Base-by-base conservation (phyloP, 768 basidiomycete genomes). In the Mrakia gelida region DNA sequence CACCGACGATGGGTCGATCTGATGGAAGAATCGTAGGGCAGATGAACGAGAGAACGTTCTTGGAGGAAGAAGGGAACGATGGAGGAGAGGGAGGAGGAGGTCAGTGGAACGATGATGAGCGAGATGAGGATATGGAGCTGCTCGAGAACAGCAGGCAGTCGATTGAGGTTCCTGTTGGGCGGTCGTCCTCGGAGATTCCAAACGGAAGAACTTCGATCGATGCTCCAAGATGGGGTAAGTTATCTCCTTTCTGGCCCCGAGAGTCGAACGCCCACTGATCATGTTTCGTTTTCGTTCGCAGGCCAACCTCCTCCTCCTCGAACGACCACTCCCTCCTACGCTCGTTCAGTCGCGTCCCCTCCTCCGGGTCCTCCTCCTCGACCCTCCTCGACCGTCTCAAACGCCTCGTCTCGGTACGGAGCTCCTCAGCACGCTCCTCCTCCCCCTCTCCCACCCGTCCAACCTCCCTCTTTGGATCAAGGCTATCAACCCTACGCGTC, bases 291-390 rank as follows among this genome's bases (percentile, higher is more conserved):
- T 0, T 30, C 15, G 5, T 26, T 34, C 28, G 18, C 21, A 67
- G 65, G 67, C 41, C 67, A 70, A 70, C 38, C 34, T n/a, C 67
- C 67, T 70, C 67, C 67, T 41, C 67, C 67, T 41, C 67, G 67
- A 6, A 41, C 71, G 23, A 72, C 49, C 0, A 72, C 49, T 11
- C 45, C 71, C n/a, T 72, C 52, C 26, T 32, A 72, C 38, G 4
- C 41, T 49, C 38, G 61, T 13, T 75, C 74, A 13, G n/a, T 75
- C 34, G 74, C 30, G 32, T 56, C 75, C n/a, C 63, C 75, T 75
- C 65, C 75, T 75, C 68, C 75, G 11, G 30, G 45, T n/a, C 54
- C 75, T 38, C 67, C 75, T 43, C 67, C 67, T 32, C 49, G 67
- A 49, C 75, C 67, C 6, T 70, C 75, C 5, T 76, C 75, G 18